phyloP scores from a whole-genome alignment of 768 basidiomycete species.

The Baorangia bicolor region DNA sequence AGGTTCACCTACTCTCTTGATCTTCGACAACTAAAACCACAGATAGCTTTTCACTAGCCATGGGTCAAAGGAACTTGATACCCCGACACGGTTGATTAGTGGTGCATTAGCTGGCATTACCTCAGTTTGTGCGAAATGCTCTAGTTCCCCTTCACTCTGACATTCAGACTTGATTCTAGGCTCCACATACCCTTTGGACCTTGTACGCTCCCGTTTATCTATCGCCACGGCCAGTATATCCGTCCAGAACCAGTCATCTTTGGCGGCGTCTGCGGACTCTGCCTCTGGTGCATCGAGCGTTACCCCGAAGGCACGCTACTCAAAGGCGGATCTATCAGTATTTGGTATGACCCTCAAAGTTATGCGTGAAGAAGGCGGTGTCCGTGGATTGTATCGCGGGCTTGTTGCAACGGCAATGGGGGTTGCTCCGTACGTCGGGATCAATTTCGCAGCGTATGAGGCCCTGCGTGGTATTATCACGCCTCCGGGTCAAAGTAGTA shows the following conservation, averaged over 20 bases:
- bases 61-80: conserved; percentile 79
- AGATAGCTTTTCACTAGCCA: conserved; percentile 64
- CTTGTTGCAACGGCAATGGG: conserved; percentile 81
- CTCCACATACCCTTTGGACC: conserved; percentile 89
- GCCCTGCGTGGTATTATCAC: conserved; percentile 70
- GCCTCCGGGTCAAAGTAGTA: conserved; percentile 74
- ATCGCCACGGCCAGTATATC: conserved; percentile 87
- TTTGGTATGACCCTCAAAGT: conserved; percentile 90
- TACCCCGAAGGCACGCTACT: conserved; percentile 37
- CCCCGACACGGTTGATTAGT: conserved; percentile 78
- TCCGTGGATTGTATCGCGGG: conserved; percentile 85
- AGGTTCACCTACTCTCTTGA: background rate
- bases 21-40: conserved; percentile 29
- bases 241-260: conserved; percentile 28
- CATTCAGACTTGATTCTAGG: conserved; percentile 40
- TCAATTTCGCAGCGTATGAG: conserved; percentile 96
- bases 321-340: conserved; percentile 62
- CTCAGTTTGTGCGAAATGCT: conserved; percentile 74
- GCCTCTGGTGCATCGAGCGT: conserved; percentile 51
- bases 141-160: conserved; percentile 7
- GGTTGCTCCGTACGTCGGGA: conserved; percentile 86
- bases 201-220: conserved; percentile 88
- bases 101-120: conserved; percentile 94
- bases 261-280: conserved; percentile 22
- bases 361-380: conserved; percentile 88